Evolutionary conservation across 2,329 filamentous ascomycete species (phyloP).

Genomic region (Botrytis aclada): DNA sequence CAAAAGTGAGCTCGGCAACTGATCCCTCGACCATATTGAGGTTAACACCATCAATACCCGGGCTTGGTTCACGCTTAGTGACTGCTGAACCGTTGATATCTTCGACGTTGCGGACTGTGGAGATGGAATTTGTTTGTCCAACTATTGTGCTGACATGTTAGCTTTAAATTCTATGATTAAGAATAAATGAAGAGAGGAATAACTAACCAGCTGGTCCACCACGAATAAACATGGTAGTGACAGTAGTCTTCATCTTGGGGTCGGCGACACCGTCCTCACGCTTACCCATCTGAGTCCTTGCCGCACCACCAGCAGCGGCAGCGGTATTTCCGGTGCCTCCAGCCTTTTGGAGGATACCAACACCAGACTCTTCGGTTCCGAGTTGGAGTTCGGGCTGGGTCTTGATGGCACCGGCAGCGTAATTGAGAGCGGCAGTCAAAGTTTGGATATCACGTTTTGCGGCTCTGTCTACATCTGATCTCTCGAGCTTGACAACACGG

Average conservation of each 20-base stretch:
- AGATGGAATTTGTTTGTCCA: slow-evolving; percentile 18
- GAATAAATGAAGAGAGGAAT: not conserved
- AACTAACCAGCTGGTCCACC: slow-evolving; percentile 30
- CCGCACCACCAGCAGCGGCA: slow-evolving; percentile 6
- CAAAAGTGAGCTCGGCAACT: slow-evolving; percentile 35
- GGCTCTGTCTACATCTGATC: slow-evolving; percentile 8
- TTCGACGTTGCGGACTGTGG: slow-evolving; percentile 17
- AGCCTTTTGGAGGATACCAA: slow-evolving; percentile 16
- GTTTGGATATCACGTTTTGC: slow-evolving; percentile 47
- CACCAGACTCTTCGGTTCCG: slow-evolving; percentile 43
- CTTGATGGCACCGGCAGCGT: slow-evolving; percentile 46
- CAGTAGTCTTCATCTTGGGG: slow-evolving; percentile 33
- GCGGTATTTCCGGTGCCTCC: not conserved
- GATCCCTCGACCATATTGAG: slow-evolving; percentile 35
- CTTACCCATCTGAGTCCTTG: slow-evolving; percentile 16
- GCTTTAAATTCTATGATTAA: not conserved
- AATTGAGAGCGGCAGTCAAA: slow-evolving; percentile 48
- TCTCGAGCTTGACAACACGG: slow-evolving; percentile 13
- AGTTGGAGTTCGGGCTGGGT: slow-evolving; percentile 49
- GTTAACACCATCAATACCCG: slow-evolving; percentile 33
- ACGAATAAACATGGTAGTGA: slow-evolving; percentile 36
- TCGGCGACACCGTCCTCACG: slow-evolving; percentile 11
- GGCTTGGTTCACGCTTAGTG: slow-evolving; percentile 26
- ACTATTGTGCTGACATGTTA: slow-evolving; percentile 6
- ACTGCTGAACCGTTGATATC: slow-evolving; percentile 19